A percentile compares a stretch with the other conserved stretches of the same genome.
Conservation (phyloP, 106 monocot genomes). For the Iris macrosiphon region DNA sequence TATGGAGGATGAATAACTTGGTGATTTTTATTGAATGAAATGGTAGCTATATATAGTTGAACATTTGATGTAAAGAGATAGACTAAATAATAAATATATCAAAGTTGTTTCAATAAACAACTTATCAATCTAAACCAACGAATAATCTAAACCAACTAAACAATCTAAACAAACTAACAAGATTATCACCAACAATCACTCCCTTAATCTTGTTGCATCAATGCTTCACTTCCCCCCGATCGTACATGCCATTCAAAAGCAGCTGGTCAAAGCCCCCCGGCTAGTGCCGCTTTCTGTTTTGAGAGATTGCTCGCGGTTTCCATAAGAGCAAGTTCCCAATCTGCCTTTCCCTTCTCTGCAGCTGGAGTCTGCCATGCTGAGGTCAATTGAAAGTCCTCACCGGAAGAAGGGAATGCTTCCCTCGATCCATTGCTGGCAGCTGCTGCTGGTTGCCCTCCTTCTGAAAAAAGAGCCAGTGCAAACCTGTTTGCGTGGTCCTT, state of each 20-base stretch:
- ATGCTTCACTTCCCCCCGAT: slow-evolving; percentile 60
- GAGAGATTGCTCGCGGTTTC: slow-evolving; percentile 75
- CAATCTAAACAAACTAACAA: too few relatives aligned
- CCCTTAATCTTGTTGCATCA: too few relatives aligned
- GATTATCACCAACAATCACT: too few relatives aligned
- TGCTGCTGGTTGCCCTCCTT: slow-evolving; percentile 3
- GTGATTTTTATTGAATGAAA: too few relatives aligned
- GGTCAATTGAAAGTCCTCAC: slow-evolving; percentile 20
- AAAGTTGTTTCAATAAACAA: too few relatives aligned
- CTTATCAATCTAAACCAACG: too few relatives aligned
- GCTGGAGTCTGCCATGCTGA: slow-evolving; percentile 90
- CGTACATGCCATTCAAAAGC: slow-evolving; percentile 83
- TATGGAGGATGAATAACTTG: too few relatives aligned
- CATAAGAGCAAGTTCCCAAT: slow-evolving; percentile 78
- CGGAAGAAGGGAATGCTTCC: slow-evolving; percentile 43
- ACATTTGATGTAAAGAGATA: too few relatives aligned
- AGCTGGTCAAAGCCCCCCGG: slow-evolving; percentile 64
- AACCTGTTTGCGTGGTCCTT: slow-evolving; percentile 65
- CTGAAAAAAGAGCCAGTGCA: slow-evolving; percentile 75
- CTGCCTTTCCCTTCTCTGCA: slow-evolving; percentile 53
- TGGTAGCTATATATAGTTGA: too few relatives aligned
- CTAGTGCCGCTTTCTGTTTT: slow-evolving; percentile 56
- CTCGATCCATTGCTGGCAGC: slow-evolving; percentile 19
- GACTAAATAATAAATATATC: too few relatives aligned
- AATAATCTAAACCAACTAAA: too few relatives aligned